Percentiles rank a stretch among this genome's conserved stretches.
Evolutionary conservation across 345 rosid species (phyloP).

Genomic region (Eucalyptus caleyi): DNA sequence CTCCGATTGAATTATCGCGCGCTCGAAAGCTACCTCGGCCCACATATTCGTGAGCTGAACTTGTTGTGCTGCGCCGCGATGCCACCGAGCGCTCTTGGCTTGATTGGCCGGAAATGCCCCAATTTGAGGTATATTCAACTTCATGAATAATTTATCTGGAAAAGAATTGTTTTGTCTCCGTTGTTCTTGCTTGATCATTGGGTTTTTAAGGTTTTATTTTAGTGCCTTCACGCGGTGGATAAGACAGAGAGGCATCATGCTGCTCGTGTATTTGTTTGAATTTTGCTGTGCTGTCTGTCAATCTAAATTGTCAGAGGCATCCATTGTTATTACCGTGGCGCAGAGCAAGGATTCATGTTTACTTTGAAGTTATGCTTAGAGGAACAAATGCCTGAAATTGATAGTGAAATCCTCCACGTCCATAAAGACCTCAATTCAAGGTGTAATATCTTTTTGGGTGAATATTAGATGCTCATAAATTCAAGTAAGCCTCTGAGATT

Average conservation of each 20-base stretch:
- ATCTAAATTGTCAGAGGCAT: neutral
- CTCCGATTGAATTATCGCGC: constrained; percentile 25
- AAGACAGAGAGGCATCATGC: neutral
- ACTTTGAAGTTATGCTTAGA: neutral
- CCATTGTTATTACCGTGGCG: neutral
- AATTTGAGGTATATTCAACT: constrained; percentile 31
- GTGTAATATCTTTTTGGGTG: neutral
- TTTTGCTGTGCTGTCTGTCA: neutral
- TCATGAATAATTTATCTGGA: neutral
- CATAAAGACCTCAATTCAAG: neutral
- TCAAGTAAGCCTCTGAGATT: neutral
- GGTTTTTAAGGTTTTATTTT: neutral
- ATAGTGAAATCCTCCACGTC: neutral
- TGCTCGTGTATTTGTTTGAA: neutral
- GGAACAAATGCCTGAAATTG: too few species aligned
- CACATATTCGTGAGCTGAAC: constrained; percentile 30
- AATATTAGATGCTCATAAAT: neutral
- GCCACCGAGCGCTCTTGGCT: constrained; percentile 15
- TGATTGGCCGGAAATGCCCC: constrained; percentile 29
- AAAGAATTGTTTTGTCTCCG: neutral
- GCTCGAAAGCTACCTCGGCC: constrained; percentile 12
- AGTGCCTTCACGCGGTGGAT: neutral
- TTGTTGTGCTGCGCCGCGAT: constrained; percentile 30
- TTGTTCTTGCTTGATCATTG: too few species aligned
- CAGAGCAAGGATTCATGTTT: neutral